Evolutionary conservation across 148 eudicot species (phyloP), one percentile per base, ranked within the genome.

Genomic region (Amaranthus hypochondriacus): DNA sequence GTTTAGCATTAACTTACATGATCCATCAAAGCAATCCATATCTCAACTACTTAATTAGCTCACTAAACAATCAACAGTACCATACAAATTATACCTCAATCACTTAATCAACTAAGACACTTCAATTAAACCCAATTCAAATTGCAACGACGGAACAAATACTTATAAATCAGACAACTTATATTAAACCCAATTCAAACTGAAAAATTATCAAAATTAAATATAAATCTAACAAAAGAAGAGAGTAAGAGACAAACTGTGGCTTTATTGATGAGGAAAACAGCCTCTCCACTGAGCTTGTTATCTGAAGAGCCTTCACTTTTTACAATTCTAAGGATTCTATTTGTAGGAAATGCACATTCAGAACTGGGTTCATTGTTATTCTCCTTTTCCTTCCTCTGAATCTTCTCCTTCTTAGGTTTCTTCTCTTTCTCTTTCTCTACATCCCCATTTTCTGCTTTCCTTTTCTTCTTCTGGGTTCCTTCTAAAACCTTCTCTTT

Each of bases 211-310:
- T 60, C 2, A 2, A 60, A 28, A 57, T 9, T 2, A n/a, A 3
- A 55, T 5, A 71, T 47, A 56, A 56, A 6, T 28, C 39, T 28
- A 47, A 12, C 28, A 18, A n/a, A 2, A 13, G 18, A 3, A 51
- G 10, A 69, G 7, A 60, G 53, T 72, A 5, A 50, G 52, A 66
- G 63, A 42, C 10, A 47, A 2, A 90, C 96, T 85, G 91, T 56
- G 39, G 97, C 93, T 83, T 86, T 87, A 72, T 91, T 91, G 71
- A 89, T 78, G 73, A 89, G 81, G 54, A 87, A 89, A 75, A 83
- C 77, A 48, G 97, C 84, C 67, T 91, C 97, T 14, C 79, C 80
- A 54, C 82, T 73, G 56, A 91, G 75, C 49, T 82, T 84, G 77
- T 68, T 58, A 73, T 84, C 87, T 42, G 84, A 59, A 49, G 84